Evolutionary conservation across 352 stramenopile species (phyloP).

Genomic region (Peronospora belbahrii): DNA sequence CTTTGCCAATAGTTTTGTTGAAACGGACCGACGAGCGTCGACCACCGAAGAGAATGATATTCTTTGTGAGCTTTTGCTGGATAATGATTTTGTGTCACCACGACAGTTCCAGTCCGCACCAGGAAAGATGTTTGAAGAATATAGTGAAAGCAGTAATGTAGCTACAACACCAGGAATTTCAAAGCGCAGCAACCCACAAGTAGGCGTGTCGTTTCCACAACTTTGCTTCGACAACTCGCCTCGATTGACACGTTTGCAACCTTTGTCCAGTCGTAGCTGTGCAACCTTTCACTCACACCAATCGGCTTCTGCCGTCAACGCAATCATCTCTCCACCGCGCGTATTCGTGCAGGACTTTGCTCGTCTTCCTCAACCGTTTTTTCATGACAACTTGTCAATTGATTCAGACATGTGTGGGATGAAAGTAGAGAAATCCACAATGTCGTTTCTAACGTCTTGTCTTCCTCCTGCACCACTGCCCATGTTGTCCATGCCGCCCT

Average conservation of each 20-base stretch:
- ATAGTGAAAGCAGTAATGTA: slow-evolving; percentile 9
- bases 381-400: slow-evolving; percentile 36
- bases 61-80: slow-evolving; percentile 61
- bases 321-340: slow-evolving; percentile 63
- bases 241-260: slow-evolving; percentile 46
- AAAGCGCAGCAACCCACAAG: slow-evolving; percentile 45
- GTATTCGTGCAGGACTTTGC: slow-evolving; percentile 77
- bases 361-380: slow-evolving; percentile 53
- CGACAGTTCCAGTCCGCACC: slow-evolving; percentile 40
- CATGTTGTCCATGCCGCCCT: slow-evolving; percentile 63
- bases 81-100: slow-evolving; percentile 60
- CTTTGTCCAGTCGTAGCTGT: slow-evolving; percentile 44
- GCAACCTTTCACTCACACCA: slow-evolving; percentile 33
- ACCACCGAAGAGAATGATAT: slow-evolving; percentile 64
- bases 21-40: slow-evolving; percentile 47
- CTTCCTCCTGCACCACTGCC: slow-evolving; percentile 52
- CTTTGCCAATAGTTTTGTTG: slow-evolving; percentile 60
- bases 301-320: slow-evolving; percentile 50
- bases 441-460: slow-evolving; percentile 43
- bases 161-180: slow-evolving; percentile 12
- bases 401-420: slow-evolving; percentile 23
- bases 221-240: slow-evolving; percentile 66
- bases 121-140: slow-evolving; percentile 31
- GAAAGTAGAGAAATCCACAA: slow-evolving; percentile 21
- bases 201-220: slow-evolving; percentile 63